phyloP scores from a whole-genome alignment of 2,329 filamentous ascomycete genomes.

The Nothopassalora personata region DNA sequence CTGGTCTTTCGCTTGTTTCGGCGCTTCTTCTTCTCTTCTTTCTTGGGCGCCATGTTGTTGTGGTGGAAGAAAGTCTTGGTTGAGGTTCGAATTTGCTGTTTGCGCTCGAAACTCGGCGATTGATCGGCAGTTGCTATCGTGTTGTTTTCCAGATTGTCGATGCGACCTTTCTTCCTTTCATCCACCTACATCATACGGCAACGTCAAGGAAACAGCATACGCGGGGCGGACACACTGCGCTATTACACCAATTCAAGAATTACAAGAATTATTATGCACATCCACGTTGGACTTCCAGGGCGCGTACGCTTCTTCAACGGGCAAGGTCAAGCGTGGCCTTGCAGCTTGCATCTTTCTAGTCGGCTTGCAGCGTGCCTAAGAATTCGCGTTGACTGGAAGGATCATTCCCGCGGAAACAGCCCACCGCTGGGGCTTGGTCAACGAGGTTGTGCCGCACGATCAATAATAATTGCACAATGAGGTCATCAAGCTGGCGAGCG shows the following conservation, averaged over 20 bases:
- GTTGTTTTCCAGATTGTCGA: not conserved
- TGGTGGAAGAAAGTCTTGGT: not conserved
- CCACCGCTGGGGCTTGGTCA: slow-evolving; percentile 62
- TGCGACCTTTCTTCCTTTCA: not conserved
- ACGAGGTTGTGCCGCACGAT: slow-evolving; percentile 37
- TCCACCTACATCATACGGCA: not conserved
- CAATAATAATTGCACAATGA: not conserved
- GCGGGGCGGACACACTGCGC: not conserved
- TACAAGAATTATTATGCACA: too few species aligned
- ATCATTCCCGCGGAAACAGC: slow-evolving; percentile 55
- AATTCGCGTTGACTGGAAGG: slow-evolving; percentile 58
- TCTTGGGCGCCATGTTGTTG: slow-evolving; percentile 18
- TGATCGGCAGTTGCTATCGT: not conserved
- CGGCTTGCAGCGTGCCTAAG: slow-evolving; percentile 62
- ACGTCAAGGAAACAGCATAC: not conserved
- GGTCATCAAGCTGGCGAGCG: not conserved
- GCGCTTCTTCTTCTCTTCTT: slow-evolving; percentile 23
- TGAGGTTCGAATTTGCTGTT: not conserved
- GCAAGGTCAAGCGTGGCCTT: too few species aligned
- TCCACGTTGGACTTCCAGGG: too few species aligned
- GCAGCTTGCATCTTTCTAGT: slow-evolving; percentile 56
- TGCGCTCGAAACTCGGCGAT: not conserved
- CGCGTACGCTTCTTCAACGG: too few species aligned
- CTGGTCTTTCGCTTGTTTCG: slow-evolving; percentile 24
- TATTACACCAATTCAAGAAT: too few species aligned